phyloP scores from a whole-genome alignment of 495 filamentous ascomycete species.

The Venustampulla echinocandica region DNA sequence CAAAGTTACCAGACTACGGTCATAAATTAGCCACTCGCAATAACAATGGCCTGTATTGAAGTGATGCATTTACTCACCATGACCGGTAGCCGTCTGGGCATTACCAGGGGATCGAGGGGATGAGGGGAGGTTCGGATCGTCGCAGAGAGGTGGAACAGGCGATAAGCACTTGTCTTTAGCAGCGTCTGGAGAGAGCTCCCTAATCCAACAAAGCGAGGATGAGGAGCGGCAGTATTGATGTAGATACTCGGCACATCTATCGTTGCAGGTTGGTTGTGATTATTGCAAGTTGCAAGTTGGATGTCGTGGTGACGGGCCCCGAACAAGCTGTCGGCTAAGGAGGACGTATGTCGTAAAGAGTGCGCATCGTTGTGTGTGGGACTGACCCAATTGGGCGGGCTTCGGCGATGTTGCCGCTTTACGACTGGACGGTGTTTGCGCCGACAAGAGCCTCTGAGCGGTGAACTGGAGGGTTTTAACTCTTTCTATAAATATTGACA shows the following conservation, averaged over 20 bases:
- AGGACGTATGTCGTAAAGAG: slow-evolving; percentile 1
- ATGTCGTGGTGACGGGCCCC: not conserved
- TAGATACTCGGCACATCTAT: not conserved
- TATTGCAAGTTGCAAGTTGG: not conserved
- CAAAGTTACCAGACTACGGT: slow-evolving; percentile 53
- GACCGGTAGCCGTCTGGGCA: slow-evolving; percentile 17
- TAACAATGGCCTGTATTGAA: not conserved
- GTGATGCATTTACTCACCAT: slow-evolving; percentile 13
- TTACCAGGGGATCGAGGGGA: slow-evolving; percentile 3
- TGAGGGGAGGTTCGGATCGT: not conserved
- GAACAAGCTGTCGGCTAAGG: too few species aligned
- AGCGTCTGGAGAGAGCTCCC: too few species aligned
- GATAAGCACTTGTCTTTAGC: too few species aligned
- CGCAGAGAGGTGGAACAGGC: too few species aligned
- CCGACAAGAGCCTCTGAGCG: too few species aligned
- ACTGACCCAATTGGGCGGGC: not conserved
- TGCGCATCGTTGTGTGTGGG: not conserved
- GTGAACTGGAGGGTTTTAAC: too few species aligned
- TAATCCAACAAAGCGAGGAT: too few species aligned
- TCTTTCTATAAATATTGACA: too few species aligned
- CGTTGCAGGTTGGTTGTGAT: not conserved
- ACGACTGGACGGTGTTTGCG: too few species aligned
- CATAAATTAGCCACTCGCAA: too few species aligned
- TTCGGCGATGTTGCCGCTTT: too few species aligned
- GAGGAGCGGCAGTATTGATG: too few species aligned